Evolutionary conservation across 2,329 filamentous ascomycete genomes (phyloP), one percentile per base, ranked within the genome.

Genomic region (Xylaria sp.): DNA sequence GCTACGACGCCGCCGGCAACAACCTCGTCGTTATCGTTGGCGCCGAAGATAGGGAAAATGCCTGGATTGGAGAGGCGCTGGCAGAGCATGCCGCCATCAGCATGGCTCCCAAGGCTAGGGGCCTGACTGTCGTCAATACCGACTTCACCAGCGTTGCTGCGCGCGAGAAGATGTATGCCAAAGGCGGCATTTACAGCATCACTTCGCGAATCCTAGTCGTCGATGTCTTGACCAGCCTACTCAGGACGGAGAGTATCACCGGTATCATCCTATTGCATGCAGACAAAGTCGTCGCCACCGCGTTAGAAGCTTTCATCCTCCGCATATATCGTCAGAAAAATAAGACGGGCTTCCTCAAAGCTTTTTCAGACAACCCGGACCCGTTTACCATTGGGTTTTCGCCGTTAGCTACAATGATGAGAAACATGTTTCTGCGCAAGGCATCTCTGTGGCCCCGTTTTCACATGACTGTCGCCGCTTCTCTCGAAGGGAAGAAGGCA

Each of bases 181-280:
- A 89, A 66, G 96, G 96, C 13, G 96, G 96, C 55, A 92, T 98
- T 72, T 94, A 97, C 81, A 97, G 94, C 80, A 92, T 99, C 76
- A 99, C 96, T 17, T 97, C 94, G 65, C 90, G 94, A 61, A 99
- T 99, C 70, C 82, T 99, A 68, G 93, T 98, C 33, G 94, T 98
- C 29, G 96, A 99, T 78, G 85, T 99, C 56, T 81, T 99, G 69
- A 96, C 94, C n/a, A 86, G 85, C 31, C 81, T 98, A 53, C 83
- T 99, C 61, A 88, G 93, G 72, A 90, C 95, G 0, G 90, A 93
- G 70, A 94, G 89, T 50, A 89, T 99, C 69, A 97, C 95, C 0
- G 96, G 96, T 1, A 78, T 98, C 53, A 82, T 99, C 22, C 87
- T 97, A 33, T 83, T 99, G 62, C 96, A 98, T 80, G 94, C 95